These are phyloP conservation scores for Pelargonium australe DNA, from an alignment of 441 rosid species.

Conservation along the genomic window DNA sequence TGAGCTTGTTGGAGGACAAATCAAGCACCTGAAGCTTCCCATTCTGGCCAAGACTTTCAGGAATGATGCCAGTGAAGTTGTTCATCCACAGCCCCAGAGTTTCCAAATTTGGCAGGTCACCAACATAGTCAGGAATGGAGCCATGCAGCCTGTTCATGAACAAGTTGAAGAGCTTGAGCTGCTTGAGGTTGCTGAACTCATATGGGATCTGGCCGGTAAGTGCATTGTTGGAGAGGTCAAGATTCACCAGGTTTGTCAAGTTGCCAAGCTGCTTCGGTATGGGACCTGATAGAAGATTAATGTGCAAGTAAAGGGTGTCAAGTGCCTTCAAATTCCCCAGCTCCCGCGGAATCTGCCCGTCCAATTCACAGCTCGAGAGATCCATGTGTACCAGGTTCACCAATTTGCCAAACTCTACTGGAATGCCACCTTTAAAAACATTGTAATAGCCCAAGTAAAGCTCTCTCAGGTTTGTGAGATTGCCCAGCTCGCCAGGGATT, in stretches of 20 bases:
- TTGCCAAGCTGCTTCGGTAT: conserved; percentile 42
- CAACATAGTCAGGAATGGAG: conserved; percentile 37
- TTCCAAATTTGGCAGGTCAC: conserved; percentile 36
- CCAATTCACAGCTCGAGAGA: conserved; percentile 38
- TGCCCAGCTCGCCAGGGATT: conserved; percentile 45
- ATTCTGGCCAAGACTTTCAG: conserved; percentile 35
- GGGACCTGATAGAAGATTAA: conserved; percentile 37
- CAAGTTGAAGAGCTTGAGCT: conserved; percentile 40
- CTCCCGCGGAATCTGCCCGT: conserved; percentile 38
- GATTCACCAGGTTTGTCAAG: conserved; percentile 35
- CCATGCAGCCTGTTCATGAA: conserved; percentile 49
- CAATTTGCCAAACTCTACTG: conserved; percentile 36
- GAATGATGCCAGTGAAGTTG: conserved; percentile 48
- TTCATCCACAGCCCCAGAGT: conserved; percentile 40
- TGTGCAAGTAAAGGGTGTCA: conserved; percentile 35
- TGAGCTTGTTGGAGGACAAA: conserved; percentile 49
- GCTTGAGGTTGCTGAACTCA: conserved; percentile 31
- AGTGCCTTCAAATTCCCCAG: conserved; percentile 37
- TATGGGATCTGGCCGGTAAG: conserved; percentile 44
- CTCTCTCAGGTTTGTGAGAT: conserved; percentile 37
- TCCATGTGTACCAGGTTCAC: conserved; percentile 37
- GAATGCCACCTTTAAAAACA: conserved; percentile 42
- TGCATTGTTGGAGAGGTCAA: conserved; percentile 44
- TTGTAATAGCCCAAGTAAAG: conserved; percentile 39
- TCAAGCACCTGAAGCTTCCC: conserved; percentile 41